phyloP scores from a whole-genome alignment of 2,329 filamentous ascomycete genomes.

The Verticillium alfalfae region DNA sequence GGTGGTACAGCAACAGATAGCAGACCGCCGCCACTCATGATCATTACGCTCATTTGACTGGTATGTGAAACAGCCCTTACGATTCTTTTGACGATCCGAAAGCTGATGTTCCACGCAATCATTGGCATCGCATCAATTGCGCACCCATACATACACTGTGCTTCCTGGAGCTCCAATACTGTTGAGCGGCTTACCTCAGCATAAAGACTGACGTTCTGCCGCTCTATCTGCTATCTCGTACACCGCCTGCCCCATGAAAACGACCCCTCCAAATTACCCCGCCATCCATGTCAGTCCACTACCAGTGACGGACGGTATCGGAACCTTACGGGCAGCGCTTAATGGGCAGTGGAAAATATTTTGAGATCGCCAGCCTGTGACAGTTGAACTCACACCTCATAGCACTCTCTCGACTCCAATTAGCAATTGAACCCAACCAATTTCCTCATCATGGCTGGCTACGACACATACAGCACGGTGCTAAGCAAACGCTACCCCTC shows the following conservation, averaged over 20 bases:
- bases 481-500: constrained; percentile 69
- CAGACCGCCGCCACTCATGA: neutral
- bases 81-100: no score
- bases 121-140: no score
- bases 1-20: neutral
- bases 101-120: no score
- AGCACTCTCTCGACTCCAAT: neutral
- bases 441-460: constrained; percentile 10
- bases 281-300: neutral
- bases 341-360: neutral
- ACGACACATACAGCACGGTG: constrained; percentile 52
- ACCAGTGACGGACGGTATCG: neutral
- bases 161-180: neutral
- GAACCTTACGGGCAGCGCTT: neutral
- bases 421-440: neutral
- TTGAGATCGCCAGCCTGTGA: neutral
- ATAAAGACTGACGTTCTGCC: neutral
- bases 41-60: neutral
- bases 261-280: neutral
- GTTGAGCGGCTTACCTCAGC: neutral
- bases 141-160: no score
- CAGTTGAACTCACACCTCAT: neutral
- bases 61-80: neutral
- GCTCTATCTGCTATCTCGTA: neutral
- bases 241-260: neutral